These are phyloP conservation scores for Pseudocercospora crystallina DNA, from an alignment of 2,329 filamentous ascomycete species.

Conservation along the genomic window DNA sequence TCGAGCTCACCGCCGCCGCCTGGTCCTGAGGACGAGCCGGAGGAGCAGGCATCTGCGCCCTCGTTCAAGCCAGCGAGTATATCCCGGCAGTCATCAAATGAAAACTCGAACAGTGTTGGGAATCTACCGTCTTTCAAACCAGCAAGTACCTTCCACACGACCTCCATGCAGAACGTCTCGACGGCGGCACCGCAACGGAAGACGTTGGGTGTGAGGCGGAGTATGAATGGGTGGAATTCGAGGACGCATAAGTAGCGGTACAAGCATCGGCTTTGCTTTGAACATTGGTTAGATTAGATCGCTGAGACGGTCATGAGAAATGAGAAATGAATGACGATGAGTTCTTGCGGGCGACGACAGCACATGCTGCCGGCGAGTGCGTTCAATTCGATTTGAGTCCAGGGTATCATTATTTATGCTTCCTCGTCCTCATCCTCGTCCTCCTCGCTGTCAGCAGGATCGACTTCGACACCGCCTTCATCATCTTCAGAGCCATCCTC, in stretches of 20 bases:
- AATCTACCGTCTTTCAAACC: constrained; percentile 29
- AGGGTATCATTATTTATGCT: constrained; percentile 17
- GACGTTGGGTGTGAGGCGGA: constrained; percentile 53
- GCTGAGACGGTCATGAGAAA: too few relatives aligned
- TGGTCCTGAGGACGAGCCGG: constrained; percentile 28
- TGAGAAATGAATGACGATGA: too few relatives aligned
- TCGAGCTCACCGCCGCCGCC: constrained; percentile 42
- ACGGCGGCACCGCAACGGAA: constrained; percentile 37
- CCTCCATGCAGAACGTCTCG: constrained; percentile 37
- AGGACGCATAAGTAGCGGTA: constrained; percentile 3
- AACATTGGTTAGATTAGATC: too few relatives aligned
- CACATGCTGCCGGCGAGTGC: too few relatives aligned
- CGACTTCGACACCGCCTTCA: constrained; percentile 13
- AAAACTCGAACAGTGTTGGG: too few relatives aligned
- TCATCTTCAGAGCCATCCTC: constrained; percentile 22
- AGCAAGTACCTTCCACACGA: constrained; percentile 46
- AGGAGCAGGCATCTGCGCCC: constrained; percentile 1
- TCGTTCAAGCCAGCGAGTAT: too few relatives aligned
- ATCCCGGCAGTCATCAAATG: too few relatives aligned
- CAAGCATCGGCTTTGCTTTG: neutral
- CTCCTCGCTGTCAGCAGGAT: constrained; percentile 13
- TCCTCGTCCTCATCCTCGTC: constrained; percentile 8
- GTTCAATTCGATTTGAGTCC: neutral
- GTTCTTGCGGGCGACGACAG: too few relatives aligned
- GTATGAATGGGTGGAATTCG: constrained; percentile 50